Conservation (phyloP, 2,329 filamentous ascomycete species). For the Colletotrichum sublineola region DNA sequence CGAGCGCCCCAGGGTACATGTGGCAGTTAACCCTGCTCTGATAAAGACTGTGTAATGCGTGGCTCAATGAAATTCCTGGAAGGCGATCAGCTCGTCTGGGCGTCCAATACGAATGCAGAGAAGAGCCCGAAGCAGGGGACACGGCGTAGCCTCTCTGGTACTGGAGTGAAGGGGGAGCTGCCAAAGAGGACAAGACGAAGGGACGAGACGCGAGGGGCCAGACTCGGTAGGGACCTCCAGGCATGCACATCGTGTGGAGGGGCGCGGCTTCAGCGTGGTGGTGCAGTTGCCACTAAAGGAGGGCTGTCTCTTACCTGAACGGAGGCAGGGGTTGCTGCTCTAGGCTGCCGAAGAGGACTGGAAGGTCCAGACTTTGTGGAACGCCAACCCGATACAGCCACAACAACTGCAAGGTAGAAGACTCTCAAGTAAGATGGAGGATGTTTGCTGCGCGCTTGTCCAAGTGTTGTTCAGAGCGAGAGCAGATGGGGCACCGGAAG, state of each 20-base stretch:
- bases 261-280: conserved; percentile 30
- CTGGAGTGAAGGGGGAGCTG: conserved; percentile 36
- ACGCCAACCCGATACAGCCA: background rate
- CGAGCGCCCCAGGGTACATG: conserved; percentile 37
- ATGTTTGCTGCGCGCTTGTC: background rate
- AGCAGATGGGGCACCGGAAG: background rate
- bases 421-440: background rate
- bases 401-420: background rate
- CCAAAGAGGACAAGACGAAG: conserved; percentile 40
- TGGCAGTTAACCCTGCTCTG: conserved; percentile 40
- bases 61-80: conserved; percentile 40
- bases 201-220: conserved; percentile 37
- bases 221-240: conserved; percentile 34
- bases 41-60: conserved; percentile 33
- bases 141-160: conserved; percentile 32
- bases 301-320: conserved; percentile 39
- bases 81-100: conserved; percentile 39
- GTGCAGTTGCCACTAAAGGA: conserved; percentile 39
- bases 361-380: background rate
- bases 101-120: conserved; percentile 42
- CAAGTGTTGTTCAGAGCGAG: background rate
- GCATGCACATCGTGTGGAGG: conserved; percentile 41
- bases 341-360: conserved; percentile 5
- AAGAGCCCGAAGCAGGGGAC: conserved; percentile 42
- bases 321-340: conserved; percentile 11